Evolutionary conservation across 2,329 filamentous ascomycete genomes (phyloP), one percentile per base, ranked within the genome.

Genomic region (Plectosphaerella sp.): DNA sequence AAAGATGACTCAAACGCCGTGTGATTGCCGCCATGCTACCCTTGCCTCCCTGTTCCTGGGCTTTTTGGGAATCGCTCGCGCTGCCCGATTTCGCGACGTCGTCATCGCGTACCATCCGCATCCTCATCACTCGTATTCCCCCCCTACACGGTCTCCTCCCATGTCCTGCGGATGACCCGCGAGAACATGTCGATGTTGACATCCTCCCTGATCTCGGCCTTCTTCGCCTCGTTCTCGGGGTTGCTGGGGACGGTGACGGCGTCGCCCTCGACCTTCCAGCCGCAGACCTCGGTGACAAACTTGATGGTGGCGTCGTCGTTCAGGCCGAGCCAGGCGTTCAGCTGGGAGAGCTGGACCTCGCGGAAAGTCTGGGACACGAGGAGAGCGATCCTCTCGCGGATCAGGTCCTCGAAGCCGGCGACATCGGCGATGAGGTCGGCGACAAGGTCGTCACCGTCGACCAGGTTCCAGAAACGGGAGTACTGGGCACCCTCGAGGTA

Each of bases 141-240:
- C 36, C 47, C 56, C 72, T 69, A 88, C 60, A 83, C 86, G 55
- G 84, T 82, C 70, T 93, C 88, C 76, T 96, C 91, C 79, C 91
- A 96, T 48, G 89, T 88, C 65, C 92, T 82, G 71, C 88, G 82
- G 58, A 96, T 84, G 56, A 96, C 85, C 61, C 90, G 80, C 49
- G 83, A 77, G 71, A 92, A 92, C 76, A 91, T 91, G 61, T 94
- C 89, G 54, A 96, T 87, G 72, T 88, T 91, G 66, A 99, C 94
- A 59, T 94, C 92, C 79, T 99, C 94, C 63, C 92, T 84, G 65
- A 97, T 95, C 70, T 97, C 89, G 41, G 91, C 88, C 72, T 94
- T 94, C 79, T 95, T 91, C 45, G 91, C 94, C 82, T 97, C 93
- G 70, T 97, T 97, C 74, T 99, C 94, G 67, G 94, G 89, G 77